Evolutionary conservation across 108 stramenopile species (phyloP).

Genomic region (Mediolabrus comicus): DNA sequence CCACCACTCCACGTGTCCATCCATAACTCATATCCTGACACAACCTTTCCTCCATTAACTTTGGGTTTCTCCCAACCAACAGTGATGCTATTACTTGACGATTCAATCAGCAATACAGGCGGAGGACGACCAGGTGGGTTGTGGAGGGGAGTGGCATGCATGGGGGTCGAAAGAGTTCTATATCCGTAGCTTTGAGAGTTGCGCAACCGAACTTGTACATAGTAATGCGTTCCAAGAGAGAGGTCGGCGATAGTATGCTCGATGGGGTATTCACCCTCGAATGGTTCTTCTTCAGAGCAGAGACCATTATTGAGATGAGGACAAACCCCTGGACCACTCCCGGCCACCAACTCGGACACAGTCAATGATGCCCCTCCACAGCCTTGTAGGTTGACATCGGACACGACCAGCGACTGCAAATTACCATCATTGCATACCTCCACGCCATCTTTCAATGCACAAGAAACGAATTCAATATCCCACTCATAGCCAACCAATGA

Average conservation of each 20-base stretch:
- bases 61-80: slow-evolving; percentile 71
- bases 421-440: slow-evolving; percentile 81
- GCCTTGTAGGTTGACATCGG: slow-evolving; percentile 47
- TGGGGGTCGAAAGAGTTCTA: slow-evolving; percentile 32
- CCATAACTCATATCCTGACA: slow-evolving; percentile 84
- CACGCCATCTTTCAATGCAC: slow-evolving; percentile 36
- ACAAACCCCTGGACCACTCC: slow-evolving; percentile 55
- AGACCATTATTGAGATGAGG: slow-evolving; percentile 32
- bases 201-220: slow-evolving; percentile 67
- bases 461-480: slow-evolving; percentile 74
- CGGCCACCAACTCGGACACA: slow-evolving; percentile 32
- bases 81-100: slow-evolving; percentile 64
- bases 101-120: slow-evolving; percentile 59
- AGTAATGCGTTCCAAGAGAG: slow-evolving; percentile 56
- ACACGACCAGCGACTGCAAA: slow-evolving; percentile 40
- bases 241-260: slow-evolving; percentile 49
- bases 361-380: slow-evolving; percentile 37
- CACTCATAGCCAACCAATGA: slow-evolving; percentile 63
- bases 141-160: slow-evolving; percentile 34
- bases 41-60: slow-evolving; percentile 68
- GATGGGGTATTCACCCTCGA: slow-evolving; percentile 56
- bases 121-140: slow-evolving; percentile 70
- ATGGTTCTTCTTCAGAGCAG: slow-evolving; percentile 45
- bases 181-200: slow-evolving; percentile 66
- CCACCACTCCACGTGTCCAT: slow-evolving; percentile 87